Evolutionary conservation across 2,329 filamentous ascomycete genomes (phyloP).

Genomic region (Talaromyces sp.): DNA sequence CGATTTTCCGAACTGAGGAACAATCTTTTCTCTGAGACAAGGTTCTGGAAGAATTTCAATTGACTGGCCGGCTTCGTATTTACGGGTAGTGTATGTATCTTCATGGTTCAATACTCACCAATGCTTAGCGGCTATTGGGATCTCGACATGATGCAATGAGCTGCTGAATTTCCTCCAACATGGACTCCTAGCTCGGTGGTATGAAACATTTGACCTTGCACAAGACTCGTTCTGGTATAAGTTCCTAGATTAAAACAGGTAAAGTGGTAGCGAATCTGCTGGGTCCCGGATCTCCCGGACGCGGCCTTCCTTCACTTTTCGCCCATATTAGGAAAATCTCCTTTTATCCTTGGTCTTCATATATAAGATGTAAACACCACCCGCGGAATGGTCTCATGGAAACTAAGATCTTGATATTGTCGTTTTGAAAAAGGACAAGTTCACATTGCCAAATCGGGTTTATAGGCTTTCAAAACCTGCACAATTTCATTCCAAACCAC

Average conservation of each 20-base stretch:
- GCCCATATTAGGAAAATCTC: background rate
- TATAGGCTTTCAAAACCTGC: conserved; percentile 12
- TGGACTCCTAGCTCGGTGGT: background rate
- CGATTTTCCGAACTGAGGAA: too few relatives aligned
- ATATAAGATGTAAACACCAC: background rate
- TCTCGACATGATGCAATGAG: background rate
- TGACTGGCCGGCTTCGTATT: background rate
- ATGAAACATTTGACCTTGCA: too few relatives aligned
- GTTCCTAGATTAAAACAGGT: too few relatives aligned
- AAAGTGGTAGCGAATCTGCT: too few relatives aligned
- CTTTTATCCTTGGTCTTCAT: background rate
- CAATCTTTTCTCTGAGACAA: too few relatives aligned
- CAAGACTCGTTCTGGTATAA: too few relatives aligned
- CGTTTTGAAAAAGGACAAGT: too few relatives aligned
- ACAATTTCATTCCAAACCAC: conserved; percentile 12
- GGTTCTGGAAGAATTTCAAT: background rate
- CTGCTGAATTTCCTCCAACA: too few relatives aligned
- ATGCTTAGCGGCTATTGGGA: too few relatives aligned
- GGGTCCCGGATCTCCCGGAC: background rate
- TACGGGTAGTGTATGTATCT: background rate
- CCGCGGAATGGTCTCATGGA: too few relatives aligned
- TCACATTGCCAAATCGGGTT: background rate
- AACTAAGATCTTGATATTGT: too few relatives aligned
- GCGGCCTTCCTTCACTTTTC: background rate
- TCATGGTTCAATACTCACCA: too few relatives aligned